phyloP scores from a whole-genome alignment of 2,329 filamentous ascomycete species.

The Emergomyces orientalis region DNA sequence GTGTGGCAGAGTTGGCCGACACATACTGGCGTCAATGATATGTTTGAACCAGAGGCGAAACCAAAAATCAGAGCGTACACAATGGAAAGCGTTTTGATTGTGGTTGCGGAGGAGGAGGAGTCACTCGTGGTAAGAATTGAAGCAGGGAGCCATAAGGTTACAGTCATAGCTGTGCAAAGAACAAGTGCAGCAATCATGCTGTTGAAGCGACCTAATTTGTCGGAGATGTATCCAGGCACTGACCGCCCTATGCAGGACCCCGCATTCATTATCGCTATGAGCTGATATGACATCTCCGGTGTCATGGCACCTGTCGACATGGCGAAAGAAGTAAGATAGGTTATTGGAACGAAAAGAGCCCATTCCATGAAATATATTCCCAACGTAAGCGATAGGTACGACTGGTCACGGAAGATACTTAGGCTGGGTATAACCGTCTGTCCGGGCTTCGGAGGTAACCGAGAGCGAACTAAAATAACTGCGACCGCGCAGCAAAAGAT shows the following conservation, averaged over 20 bases:
- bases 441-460: constrained; percentile 24
- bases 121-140: constrained; percentile 39
- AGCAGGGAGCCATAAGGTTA: constrained; percentile 49
- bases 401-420: constrained; percentile 38
- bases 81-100: constrained; percentile 10
- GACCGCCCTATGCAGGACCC: constrained; percentile 45
- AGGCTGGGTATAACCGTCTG: constrained; percentile 42
- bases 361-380: constrained; percentile 49
- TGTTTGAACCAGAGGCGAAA: constrained; percentile 22
- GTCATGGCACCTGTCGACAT: constrained; percentile 39
- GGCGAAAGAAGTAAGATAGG: constrained; percentile 42
- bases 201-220: constrained; percentile 47
- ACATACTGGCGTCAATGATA: constrained; percentile 26
- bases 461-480: constrained; percentile 6
- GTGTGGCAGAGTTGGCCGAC: constrained; percentile 24
- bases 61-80: constrained; percentile 20
- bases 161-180: constrained; percentile 38
- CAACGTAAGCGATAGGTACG: constrained; percentile 35
- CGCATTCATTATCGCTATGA: constrained; percentile 45
- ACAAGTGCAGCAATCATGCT: constrained; percentile 43
- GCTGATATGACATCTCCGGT: constrained; percentile 39
- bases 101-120: not conserved
- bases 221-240: constrained; percentile 45
- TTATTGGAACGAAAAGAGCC: constrained; percentile 51
- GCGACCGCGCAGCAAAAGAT: constrained; percentile 9